phyloP scores from a whole-genome alignment of 805 yeast species.

The Candida insectorum region DNA sequence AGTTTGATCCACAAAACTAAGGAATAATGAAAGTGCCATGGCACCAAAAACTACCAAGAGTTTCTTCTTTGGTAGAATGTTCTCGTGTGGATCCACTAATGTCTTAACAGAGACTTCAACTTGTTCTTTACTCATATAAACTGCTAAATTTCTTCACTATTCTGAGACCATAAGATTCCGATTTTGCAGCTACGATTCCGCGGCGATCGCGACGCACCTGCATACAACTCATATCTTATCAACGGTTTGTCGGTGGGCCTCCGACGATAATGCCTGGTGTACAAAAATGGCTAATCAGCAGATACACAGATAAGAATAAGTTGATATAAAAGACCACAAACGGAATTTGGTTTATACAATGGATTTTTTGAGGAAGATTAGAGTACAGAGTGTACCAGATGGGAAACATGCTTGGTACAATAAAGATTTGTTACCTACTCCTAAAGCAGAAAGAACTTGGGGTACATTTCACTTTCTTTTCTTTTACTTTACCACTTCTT shows the following conservation, averaged over 20 bases:
- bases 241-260: no score
- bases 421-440: constrained; percentile 7
- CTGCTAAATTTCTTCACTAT: neutral
- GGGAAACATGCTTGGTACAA: constrained; percentile 6
- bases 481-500: constrained; percentile 8
- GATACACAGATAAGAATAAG: no score
- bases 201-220: no score
- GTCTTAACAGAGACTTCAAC: neutral
- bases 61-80: constrained; percentile 32
- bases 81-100: constrained; percentile 39
- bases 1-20: constrained; percentile 47
- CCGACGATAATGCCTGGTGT: no score
- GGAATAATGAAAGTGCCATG: constrained; percentile 35
- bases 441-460: constrained; percentile 4
- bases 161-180: neutral
- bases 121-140: neutral
- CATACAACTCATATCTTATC: no score
- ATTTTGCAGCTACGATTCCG: no score
- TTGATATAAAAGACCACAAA: no score
- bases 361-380: neutral
- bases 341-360: no score
- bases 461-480: constrained; percentile 5
- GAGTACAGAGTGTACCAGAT: constrained; percentile 1
- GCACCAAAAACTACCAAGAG: constrained; percentile 34
- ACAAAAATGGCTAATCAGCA: no score